Evolutionary conservation across 179 eudicot species (phyloP).

Genomic region (Silene vulgaris): DNA sequence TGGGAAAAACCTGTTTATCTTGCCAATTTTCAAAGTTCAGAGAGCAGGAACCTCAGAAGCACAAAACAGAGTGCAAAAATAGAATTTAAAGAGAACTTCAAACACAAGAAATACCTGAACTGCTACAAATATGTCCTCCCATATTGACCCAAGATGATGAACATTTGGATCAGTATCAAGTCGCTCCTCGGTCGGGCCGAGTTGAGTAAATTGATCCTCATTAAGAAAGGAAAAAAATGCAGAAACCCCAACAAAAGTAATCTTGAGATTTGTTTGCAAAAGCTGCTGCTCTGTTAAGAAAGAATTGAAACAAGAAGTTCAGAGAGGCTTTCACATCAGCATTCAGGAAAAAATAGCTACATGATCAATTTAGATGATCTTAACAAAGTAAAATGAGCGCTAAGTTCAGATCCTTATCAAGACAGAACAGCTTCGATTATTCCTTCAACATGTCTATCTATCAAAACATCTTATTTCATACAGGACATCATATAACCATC

Average conservation of each 20-base stretch:
- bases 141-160: slow-evolving; percentile 50
- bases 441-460: slow-evolving; percentile 6
- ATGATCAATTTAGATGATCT: not conserved
- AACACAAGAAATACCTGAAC: slow-evolving; percentile 59
- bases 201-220: slow-evolving; percentile 39
- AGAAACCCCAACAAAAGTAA: slow-evolving; percentile 54
- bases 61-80: slow-evolving; percentile 8
- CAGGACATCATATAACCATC: not conserved
- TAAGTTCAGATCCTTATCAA: slow-evolving; percentile 3
- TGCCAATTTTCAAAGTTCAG: slow-evolving; percentile 41
- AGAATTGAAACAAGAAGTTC: slow-evolving; percentile 10
- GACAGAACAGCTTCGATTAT: not conserved
- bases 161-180: slow-evolving; percentile 30
- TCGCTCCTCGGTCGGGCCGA: slow-evolving; percentile 28
- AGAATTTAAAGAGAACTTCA: slow-evolving; percentile 15
- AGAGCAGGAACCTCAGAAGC: slow-evolving; percentile 14
- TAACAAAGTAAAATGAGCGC: not conserved
- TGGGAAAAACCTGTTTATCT: slow-evolving; percentile 69
- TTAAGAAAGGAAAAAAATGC: slow-evolving; percentile 55
- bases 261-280: slow-evolving; percentile 74
- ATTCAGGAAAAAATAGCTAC: slow-evolving; percentile 6
- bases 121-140: slow-evolving; percentile 38
- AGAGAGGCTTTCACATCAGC: slow-evolving; percentile 5
- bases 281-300: slow-evolving; percentile 72
- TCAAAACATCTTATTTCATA: not conserved